A percentile compares a stretch with the other conserved stretches of the same genome.
Conservation (phyloP, 2,329 filamentous ascomycete genomes). For the Colletotrichum sidae region DNA sequence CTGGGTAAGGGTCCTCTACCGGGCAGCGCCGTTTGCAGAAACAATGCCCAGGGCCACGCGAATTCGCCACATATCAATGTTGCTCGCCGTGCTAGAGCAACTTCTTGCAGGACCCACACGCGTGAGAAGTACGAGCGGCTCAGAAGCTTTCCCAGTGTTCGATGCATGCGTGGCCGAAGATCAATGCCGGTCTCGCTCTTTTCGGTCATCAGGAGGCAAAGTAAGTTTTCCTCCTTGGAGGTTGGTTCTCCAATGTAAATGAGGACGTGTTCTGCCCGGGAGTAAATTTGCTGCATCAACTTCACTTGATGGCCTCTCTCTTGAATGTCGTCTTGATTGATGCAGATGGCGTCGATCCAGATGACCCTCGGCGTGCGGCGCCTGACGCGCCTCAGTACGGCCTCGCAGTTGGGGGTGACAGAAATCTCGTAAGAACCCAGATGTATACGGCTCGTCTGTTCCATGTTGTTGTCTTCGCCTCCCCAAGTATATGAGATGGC, state of each 20-base stretch:
- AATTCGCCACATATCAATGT: background rate
- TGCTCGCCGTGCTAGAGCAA: conserved; percentile 38
- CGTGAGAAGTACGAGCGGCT: conserved; percentile 10
- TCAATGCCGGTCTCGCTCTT: too few species aligned
- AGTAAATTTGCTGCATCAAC: conserved; percentile 38
- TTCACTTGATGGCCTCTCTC: conserved; percentile 38
- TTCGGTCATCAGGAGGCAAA: background rate
- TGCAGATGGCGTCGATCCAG: conserved; percentile 40
- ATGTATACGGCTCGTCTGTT: background rate
- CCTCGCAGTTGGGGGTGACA: conserved; percentile 14
- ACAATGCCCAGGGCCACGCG: conserved; percentile 5
- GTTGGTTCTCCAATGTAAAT: conserved; percentile 41
- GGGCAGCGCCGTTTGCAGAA: background rate
- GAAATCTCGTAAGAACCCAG: background rate
- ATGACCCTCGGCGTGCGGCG: conserved; percentile 6
- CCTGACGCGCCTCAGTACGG: conserved; percentile 7
- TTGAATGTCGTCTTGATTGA: conserved; percentile 37
- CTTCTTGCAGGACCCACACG: conserved; percentile 43
- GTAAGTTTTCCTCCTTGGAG: background rate
- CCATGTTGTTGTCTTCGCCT: conserved; percentile 27
- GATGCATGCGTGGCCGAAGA: background rate
- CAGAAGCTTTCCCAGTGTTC: conserved; percentile 6
- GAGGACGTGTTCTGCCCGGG: conserved; percentile 24
- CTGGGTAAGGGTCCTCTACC: background rate
- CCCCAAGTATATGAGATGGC: conserved; percentile 53